A percentile compares a stretch with the other conserved stretches of the same genome.
Evolutionary conservation across 768 basidiomycete species (phyloP).

Genomic region (Mrakia gelida): DNA sequence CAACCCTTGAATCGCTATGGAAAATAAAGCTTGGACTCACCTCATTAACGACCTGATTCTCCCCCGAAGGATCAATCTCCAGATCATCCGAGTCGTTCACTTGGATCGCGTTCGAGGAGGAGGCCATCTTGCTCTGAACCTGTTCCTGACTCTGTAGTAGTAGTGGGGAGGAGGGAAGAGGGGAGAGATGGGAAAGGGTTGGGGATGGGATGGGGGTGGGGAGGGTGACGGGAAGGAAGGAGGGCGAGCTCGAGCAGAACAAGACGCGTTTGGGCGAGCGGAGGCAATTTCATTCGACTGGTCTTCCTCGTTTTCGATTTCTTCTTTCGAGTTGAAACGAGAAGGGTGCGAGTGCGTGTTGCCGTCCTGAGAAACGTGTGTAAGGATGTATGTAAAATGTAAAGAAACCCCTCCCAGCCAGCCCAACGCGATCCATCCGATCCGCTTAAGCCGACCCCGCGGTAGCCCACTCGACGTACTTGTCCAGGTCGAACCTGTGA

Average conservation of each 20-base stretch:
- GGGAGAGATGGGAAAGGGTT: not conserved
- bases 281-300: too few species aligned
- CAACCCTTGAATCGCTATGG: too few species aligned
- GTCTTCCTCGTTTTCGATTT: too few species aligned
- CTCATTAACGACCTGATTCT: slow-evolving; percentile 49
- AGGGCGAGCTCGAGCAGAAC: not conserved
- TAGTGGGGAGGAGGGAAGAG: not conserved
- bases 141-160: not conserved
- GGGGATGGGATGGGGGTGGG: not conserved
- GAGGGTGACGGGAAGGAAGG: not conserved
- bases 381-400: too few species aligned
- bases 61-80: slow-evolving; percentile 42
- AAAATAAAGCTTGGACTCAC: too few species aligned
- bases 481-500: slow-evolving; percentile 17
- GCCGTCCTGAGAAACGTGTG: not conserved
- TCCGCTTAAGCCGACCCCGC: not conserved
- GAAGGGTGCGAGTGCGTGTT: too few species aligned
- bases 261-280: not conserved
- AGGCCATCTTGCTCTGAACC: slow-evolving; percentile 12
- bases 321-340: too few species aligned
- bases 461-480: slow-evolving; percentile 15
- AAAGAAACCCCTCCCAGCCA: too few species aligned
- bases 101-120: slow-evolving; percentile 15
- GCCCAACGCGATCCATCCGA: not conserved
- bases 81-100: slow-evolving; percentile 50